Base-by-base conservation (phyloP, 495 filamentous ascomycete species). In the Penicillium coffeae region DNA sequence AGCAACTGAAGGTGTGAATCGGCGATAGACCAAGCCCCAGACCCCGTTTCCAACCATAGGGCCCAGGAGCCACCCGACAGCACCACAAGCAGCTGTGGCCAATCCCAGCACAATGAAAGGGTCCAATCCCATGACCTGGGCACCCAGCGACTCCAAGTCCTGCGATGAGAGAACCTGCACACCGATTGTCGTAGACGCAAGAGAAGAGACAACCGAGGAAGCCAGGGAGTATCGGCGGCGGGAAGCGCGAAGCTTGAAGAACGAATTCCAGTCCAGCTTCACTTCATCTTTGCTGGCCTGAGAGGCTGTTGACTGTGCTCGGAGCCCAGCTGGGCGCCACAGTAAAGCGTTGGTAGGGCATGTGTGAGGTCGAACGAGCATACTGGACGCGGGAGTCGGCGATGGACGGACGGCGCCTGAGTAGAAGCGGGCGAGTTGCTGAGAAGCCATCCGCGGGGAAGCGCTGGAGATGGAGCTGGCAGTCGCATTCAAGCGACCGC, bases 261-360 rank as follows among this genome's bases (percentile, higher is more conserved):
- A 98, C 33, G 81, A 81, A 73, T 96, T 86, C 93, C 93, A 98
- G 69, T 90, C 83, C 15, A 95, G 82, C 21, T 71, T 71, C 27
- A 63, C 65, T 18, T 65, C 42, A 39, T 63, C 52, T 18, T 56
- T 54, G 42, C 32, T 0, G 7, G 65, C 15, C 8, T 70, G 47
- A 20, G 66, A 48, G 18, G 45, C 14, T 10, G 73, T 61, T 21
- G 72, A 62, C 47, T 71, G 63, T 14, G 69, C 45, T 18, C 70
- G 62, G 19, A 74, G 52, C 42, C 66, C 69, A 12, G 62, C 64
- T 46, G 66, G 52, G 10, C 65, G 68, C 50, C 50, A 51, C 38
- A 63, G 35, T n/a, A 57, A 51, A 22, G 68, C 47, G 21, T 59
- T 55, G 39, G 49, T 47, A 16, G 56, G 18, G 2, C 41, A 44